Base-by-base conservation (phyloP, 352 stramenopile species). In the Elongisporangium undulatum region DNA sequence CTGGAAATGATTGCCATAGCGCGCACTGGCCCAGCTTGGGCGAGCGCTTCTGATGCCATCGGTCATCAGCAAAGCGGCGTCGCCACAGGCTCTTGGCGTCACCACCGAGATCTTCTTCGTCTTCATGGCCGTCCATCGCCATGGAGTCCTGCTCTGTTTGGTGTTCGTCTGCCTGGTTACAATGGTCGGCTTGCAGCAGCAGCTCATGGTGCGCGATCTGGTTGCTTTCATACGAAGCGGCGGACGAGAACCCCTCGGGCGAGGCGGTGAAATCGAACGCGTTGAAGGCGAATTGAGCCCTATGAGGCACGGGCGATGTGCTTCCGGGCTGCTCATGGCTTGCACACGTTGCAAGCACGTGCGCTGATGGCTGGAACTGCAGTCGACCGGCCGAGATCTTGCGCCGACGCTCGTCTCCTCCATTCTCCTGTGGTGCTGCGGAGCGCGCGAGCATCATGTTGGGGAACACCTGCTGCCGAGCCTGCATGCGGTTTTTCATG, bases 201-300 rank as follows among this genome's bases (percentile, higher is more conserved):
- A 61, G 51, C 7, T 69, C 17, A 1, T 51, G 48, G 24, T 49
- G 26, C 10, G 34, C 21, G 16, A 56, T 22, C 29, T 67, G 49
- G 29, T 63, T 39, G 49, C 26, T 24, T 12, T 39, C 55, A 13
- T 59, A 51, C 21, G 51, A 26, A 15, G 38, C 26, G 22, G 38
- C 26, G 22, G 66, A 69, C 17, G 62, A 10, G 38, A 86, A 83
- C 38, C 64, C 61, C 60, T 86, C 74, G 4, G 74, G 74, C 1
- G 71, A 75, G 48, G 59, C 53, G 10, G 55, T 67, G 38, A 79
- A 81, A 64, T 82, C 73, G 58, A 85, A 82, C 19, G 75, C 75
- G 53, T 81, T 82, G 39, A 80, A 75, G 52, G 59, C 59, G 20
- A 19, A 38, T 22, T 56, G 49, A 4, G 16, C 24, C 6, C 57